Conservation (phyloP, 768 basidiomycete genomes). For the Mycena alexandri region DNA sequence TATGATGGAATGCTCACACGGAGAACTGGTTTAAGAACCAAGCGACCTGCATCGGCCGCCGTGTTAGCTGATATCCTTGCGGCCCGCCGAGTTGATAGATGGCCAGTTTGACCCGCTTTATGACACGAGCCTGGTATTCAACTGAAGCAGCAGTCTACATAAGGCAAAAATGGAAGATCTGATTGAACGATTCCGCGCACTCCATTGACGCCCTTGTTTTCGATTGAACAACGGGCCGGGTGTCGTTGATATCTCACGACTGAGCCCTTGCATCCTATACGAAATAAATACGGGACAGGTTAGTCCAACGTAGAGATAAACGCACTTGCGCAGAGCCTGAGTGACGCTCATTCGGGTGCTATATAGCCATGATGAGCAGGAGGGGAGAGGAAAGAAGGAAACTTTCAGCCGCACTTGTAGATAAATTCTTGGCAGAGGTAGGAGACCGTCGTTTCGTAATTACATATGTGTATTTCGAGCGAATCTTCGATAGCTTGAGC, state of each 20-base stretch:
- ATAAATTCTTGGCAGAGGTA: slow-evolving; percentile 79
- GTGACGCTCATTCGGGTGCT: slow-evolving; percentile 77
- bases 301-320: slow-evolving; percentile 35
- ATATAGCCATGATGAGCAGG: slow-evolving; percentile 34
- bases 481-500: slow-evolving; percentile 75
- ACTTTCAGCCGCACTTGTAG: slow-evolving; percentile 69
- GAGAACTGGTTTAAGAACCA: slow-evolving; percentile 81
- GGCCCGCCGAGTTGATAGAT: slow-evolving; percentile 64
- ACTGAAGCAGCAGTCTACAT: slow-evolving; percentile 57
- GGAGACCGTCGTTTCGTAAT: slow-evolving; percentile 74
- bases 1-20: slow-evolving; percentile 57
- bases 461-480: slow-evolving; percentile 76
- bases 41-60: slow-evolving; percentile 76
- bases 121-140: slow-evolving; percentile 74
- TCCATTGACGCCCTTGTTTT: slow-evolving; percentile 83
- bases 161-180: neutral
- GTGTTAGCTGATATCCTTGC: slow-evolving; percentile 68
- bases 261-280: slow-evolving; percentile 65
- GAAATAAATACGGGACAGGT: slow-evolving; percentile 13
- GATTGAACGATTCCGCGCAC: slow-evolving; percentile 57
- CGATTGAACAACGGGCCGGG: slow-evolving; percentile 71
- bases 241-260: slow-evolving; percentile 50
- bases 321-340: slow-evolving; percentile 74
- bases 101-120: slow-evolving; percentile 69
- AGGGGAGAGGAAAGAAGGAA: slow-evolving; percentile 12